Evolutionary conservation across 768 basidiomycete genomes (phyloP), one percentile per base, ranked within the genome.

Genomic region (Mycena capillaripes): DNA sequence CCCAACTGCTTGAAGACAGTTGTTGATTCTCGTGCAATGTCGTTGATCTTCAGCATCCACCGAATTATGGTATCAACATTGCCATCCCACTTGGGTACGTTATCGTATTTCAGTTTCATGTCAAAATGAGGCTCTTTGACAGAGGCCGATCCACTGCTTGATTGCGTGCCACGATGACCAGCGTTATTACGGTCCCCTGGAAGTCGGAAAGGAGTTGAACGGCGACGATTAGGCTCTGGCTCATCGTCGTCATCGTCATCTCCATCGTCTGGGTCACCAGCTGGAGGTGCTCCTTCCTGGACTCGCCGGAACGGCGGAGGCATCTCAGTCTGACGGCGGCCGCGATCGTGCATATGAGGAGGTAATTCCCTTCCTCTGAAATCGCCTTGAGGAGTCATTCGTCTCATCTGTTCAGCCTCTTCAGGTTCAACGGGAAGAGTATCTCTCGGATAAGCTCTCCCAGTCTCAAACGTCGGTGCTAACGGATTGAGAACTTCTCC

Each of bases 81-180:
- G 0, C 82, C 82, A 66, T 83, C 78, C 83, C 82, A 84, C 21
- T 66, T 74, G 8, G 81, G 81, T 12, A 84, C 77, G 12, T 53
- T 69, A 2, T 83, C 79, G 1, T 76, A 29, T 58, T 82, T 81
- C 29, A 83, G 60, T 52, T 82, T 82, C 21, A 65, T 52, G 61
- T 83, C 82, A 57, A 84, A 82, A 17, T 82, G 79, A 0, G 77
- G 70, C 57, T 78, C 36, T 12, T 7, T 36, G 36, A 42, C 6
- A 44, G 19, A 21, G 19, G n/a, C n/a, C n/a, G n/a, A n/a, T n/a
- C n/a, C n/a, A n/a, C n/a, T 42, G 8, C 4, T 42, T 42, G 40
- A 42, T 11, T 7, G 16, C 8, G 4, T 42, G 4, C 10, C 8
- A 42, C 17, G 9, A 12, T 42, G 69, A 25, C 27, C 27, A 6